phyloP scores from a whole-genome alignment of 441 rosid genomes.

The Gossypium lobatum region DNA sequence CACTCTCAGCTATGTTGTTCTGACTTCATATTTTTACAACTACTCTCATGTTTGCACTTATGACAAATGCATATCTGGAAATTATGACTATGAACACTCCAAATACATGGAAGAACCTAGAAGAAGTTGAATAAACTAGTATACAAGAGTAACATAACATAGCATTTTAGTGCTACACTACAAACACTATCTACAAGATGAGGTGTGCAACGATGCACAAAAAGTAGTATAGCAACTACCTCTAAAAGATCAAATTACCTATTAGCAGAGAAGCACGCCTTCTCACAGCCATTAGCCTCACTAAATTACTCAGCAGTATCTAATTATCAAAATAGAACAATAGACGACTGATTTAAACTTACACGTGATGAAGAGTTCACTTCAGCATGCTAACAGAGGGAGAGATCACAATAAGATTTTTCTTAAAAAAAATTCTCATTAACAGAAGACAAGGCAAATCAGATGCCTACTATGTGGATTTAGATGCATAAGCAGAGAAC shows the following conservation, averaged over 20 bases:
- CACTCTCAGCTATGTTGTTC: background rate
- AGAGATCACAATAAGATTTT: no score
- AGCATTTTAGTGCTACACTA: background rate
- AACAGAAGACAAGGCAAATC: background rate
- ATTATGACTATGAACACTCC: background rate
- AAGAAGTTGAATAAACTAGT: background rate
- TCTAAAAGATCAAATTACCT: background rate
- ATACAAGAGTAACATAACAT: background rate
- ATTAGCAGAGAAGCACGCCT: background rate
- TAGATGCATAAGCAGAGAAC: background rate
- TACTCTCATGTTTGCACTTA: background rate
- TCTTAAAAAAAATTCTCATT: no score
- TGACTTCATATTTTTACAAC: background rate
- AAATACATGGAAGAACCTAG: background rate
- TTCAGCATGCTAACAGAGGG: background rate
- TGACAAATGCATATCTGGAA: background rate
- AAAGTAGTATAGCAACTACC: background rate
- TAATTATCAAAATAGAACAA: slow-evolving; percentile 3
- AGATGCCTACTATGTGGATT: background rate
- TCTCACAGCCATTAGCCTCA: background rate
- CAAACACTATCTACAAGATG: background rate
- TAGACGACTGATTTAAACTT: background rate
- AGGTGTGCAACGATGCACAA: background rate
- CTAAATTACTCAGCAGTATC: background rate
- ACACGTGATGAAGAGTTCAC: background rate